These are phyloP conservation scores for Pythium pectinolyticum DNA, from an alignment of 352 stramenopile species.

Conservation along the genomic window DNA sequence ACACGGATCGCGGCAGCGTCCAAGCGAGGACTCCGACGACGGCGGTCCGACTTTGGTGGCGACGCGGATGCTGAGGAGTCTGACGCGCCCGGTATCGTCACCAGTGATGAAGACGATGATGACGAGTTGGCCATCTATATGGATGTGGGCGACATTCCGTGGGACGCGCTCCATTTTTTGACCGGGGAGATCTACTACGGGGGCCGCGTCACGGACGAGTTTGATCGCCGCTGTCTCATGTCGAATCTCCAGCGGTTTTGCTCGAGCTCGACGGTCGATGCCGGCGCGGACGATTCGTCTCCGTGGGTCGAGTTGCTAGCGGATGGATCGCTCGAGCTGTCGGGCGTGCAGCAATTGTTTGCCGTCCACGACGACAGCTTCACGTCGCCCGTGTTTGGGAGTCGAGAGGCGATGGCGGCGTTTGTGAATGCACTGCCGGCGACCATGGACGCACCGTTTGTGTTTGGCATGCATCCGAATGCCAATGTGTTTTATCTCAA, in stretches of 20 bases:
- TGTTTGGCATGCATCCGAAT: slow-evolving; percentile 85
- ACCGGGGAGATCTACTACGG: slow-evolving; percentile 83
- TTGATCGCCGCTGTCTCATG: slow-evolving; percentile 71
- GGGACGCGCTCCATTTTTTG: slow-evolving; percentile 78
- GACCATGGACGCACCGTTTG: slow-evolving; percentile 51
- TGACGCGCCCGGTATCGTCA: too few relatives aligned
- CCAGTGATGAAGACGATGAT: too few relatives aligned
- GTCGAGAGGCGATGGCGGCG: slow-evolving; percentile 36
- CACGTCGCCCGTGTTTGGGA: slow-evolving; percentile 41
- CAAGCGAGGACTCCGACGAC: background rate
- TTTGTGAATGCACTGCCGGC: slow-evolving; percentile 53
- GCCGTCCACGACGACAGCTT: slow-evolving; percentile 40
- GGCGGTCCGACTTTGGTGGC: background rate
- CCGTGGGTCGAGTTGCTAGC: background rate
- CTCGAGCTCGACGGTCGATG: slow-evolving; percentile 29
- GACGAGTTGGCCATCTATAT: background rate
- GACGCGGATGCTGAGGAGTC: background rate
- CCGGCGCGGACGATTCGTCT: background rate
- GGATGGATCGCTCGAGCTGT: background rate
- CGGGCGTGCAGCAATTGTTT: slow-evolving; percentile 17
- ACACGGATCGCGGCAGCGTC: background rate
- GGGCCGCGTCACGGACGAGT: slow-evolving; percentile 80
- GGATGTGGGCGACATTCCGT: slow-evolving; percentile 43
- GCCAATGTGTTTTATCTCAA: slow-evolving; percentile 69
- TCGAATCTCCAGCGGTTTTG: slow-evolving; percentile 68